A percentile compares a stretch with the other conserved stretches of the same genome.
Evolutionary conservation across 2,329 filamentous ascomycete genomes (phyloP).

Genomic region (Neocucurbitaria cava): DNA sequence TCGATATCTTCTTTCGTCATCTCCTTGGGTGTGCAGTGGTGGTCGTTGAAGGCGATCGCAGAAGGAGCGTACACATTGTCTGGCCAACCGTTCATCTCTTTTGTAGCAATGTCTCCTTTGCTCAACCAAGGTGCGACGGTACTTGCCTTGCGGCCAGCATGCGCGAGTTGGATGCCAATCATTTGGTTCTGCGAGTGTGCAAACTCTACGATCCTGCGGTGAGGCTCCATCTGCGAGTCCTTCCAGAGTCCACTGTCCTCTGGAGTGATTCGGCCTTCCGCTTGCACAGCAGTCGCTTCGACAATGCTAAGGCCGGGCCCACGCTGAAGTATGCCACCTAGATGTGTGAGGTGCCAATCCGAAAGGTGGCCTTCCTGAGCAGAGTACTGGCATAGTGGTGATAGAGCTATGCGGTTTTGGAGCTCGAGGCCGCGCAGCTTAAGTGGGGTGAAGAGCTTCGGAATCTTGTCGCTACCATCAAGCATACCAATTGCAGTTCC

Average conservation of each 20-base stretch:
- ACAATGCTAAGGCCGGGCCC: slow-evolving; percentile 77
- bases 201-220: slow-evolving; percentile 77
- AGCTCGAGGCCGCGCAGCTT: slow-evolving; percentile 66
- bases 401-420: slow-evolving; percentile 70
- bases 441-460: slow-evolving; percentile 66
- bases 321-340: slow-evolving; percentile 77
- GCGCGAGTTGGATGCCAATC: slow-evolving; percentile 80
- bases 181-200: slow-evolving; percentile 79
- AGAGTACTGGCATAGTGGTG: slow-evolving; percentile 66
- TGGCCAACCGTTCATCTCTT: slow-evolving; percentile 62
- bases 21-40: slow-evolving; percentile 68
- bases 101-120: slow-evolving; percentile 61
- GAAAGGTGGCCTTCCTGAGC: slow-evolving; percentile 75
- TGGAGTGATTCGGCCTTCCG: slow-evolving; percentile 83
- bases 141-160: slow-evolving; percentile 73
- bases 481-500: slow-evolving; percentile 57
- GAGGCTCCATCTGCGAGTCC: slow-evolving; percentile 77
- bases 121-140: slow-evolving; percentile 70
- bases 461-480: slow-evolving; percentile 58
- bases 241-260: slow-evolving; percentile 83
- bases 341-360: slow-evolving; percentile 81
- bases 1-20: slow-evolving; percentile 74
- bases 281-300: slow-evolving; percentile 77
- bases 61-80: slow-evolving; percentile 64
- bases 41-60: slow-evolving; percentile 67